phyloP scores from a whole-genome alignment of 2,329 filamentous ascomycete genomes.

The Fusarium xylarioides region DNA sequence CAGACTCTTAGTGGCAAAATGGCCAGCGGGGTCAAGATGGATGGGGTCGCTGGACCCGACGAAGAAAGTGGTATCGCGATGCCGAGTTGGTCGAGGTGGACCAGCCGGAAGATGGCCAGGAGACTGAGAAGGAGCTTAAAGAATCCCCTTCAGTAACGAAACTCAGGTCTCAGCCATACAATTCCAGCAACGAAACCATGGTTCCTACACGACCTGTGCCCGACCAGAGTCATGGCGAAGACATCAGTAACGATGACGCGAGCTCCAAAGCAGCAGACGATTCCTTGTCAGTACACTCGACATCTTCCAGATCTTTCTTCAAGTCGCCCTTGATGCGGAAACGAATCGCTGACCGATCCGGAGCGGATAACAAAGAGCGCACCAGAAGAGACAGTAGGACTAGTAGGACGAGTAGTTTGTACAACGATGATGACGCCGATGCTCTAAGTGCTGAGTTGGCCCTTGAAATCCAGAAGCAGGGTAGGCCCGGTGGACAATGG shows the following conservation, averaged over 20 bases:
- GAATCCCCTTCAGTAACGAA: constrained; percentile 35
- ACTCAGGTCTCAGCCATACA: constrained; percentile 46
- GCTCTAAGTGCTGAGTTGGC: constrained; percentile 56
- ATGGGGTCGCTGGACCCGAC: constrained; percentile 93
- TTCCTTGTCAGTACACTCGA: constrained; percentile 57
- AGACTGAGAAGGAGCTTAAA: constrained; percentile 50
- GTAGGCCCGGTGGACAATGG: constrained; percentile 70
- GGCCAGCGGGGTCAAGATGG: constrained; percentile 86
- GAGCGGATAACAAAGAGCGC: constrained; percentile 48
- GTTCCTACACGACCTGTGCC: constrained; percentile 38
- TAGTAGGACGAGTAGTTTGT: constrained; percentile 55
- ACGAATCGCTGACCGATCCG: constrained; percentile 50
- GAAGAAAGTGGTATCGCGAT: constrained; percentile 95
- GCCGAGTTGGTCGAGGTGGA: constrained; percentile 88
- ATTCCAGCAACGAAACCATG: constrained; percentile 51
- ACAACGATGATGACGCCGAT: constrained; percentile 54
- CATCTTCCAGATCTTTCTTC: constrained; percentile 59
- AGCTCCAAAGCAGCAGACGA: constrained; percentile 51
- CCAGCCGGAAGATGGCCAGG: constrained; percentile 44
- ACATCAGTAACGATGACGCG: constrained; percentile 38
- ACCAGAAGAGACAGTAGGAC: constrained; percentile 53
- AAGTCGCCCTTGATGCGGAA: constrained; percentile 53
- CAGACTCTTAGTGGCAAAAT: constrained; percentile 78
- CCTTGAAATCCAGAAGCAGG: constrained; percentile 62
- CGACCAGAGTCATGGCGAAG: constrained; percentile 42